These are phyloP conservation scores for Emergomyces orientalis DNA, from an alignment of 2,329 filamentous ascomycete genomes.

Conservation along the genomic window DNA sequence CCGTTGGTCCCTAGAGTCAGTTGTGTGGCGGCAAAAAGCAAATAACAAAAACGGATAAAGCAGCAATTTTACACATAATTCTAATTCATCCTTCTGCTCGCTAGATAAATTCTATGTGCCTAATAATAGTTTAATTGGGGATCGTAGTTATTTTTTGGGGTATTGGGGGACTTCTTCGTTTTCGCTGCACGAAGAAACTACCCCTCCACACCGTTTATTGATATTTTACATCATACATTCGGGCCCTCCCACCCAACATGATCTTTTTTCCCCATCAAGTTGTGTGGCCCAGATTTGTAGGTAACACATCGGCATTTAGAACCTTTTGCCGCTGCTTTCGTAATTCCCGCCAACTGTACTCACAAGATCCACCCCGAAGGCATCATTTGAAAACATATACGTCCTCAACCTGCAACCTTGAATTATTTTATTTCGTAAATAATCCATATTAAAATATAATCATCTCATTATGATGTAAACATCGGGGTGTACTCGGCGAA, in stretches of 20 bases:
- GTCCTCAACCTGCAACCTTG: not conserved
- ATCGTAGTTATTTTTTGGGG: not conserved
- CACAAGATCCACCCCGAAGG: not conserved
- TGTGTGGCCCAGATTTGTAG: not conserved
- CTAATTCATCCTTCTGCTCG: not conserved
- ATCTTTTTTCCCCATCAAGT: not conserved
- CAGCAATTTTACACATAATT: not conserved
- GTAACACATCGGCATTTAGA: not conserved
- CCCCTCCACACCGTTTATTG: not conserved
- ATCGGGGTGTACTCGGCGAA: not conserved
- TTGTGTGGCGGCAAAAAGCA: slow-evolving; percentile 5
- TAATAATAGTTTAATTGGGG: not conserved
- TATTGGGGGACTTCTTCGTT: not conserved
- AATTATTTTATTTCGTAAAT: not conserved
- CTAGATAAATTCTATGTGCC: not conserved
- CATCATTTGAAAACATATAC: not conserved
- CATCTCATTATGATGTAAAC: not conserved
- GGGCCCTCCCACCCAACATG: not conserved
- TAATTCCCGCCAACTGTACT: not conserved
- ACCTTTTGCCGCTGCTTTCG: not conserved
- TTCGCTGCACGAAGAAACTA: not conserved
- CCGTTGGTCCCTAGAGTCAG: not conserved
- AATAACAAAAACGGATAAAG: not conserved
- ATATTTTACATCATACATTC: not conserved
- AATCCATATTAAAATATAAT: not conserved